Base-by-base conservation (phyloP, 768 basidiomycete genomes). In the Rhodotorula paludigena region DNA sequence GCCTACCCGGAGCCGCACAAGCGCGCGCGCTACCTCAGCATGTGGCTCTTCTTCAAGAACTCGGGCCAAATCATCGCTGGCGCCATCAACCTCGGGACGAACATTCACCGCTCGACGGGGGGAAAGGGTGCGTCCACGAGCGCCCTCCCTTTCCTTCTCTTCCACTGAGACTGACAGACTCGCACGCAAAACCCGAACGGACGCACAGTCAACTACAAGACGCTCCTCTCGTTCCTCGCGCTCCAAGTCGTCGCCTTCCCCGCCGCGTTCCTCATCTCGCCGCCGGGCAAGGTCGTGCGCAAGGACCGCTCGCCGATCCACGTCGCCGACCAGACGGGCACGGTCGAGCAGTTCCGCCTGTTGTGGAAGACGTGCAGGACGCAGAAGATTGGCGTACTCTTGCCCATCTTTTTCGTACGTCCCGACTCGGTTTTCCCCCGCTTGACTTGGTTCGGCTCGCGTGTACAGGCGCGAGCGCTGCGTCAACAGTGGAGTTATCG, bases 31-130 rank as follows among this genome's bases (percentile, higher is more conserved):
- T 57, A 57, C 56, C 56, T 64, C 33, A 49, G 39, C 2, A 16
- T 64, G 16, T 64, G 63, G 63, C 57, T 64, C 30, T 47, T 48
- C 10, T 41, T 47, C 30, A 64, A 64, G 63, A 64, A 64, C 32
- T 49, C 47, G 20, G 63, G 63, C 23, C 38, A 51, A 28, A 56
- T 48, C 14, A 28, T 57, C 18, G 45, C 63, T 5, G 59, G 63
- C 28, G 54, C 53, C 1, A 49, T 63, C 54, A 56, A 57, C 47
- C 55, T 63, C 30, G 63, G 36, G 3, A 48, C 55, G 4, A 63
- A 63, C 47, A 30, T 51, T 14, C 47, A 63, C 55, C 18, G 25
- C 21, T 49, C 54, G n/a, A 56, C n/a, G 10, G 63, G 54, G n/a
- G 63, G 63, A 20, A 63, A 63, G 23, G 59, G 58, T 59, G 47